Evolutionary conservation across 257 asterid genomes (phyloP), one percentile per base, ranked within the genome.

Genomic region (Gentiana straminea): DNA sequence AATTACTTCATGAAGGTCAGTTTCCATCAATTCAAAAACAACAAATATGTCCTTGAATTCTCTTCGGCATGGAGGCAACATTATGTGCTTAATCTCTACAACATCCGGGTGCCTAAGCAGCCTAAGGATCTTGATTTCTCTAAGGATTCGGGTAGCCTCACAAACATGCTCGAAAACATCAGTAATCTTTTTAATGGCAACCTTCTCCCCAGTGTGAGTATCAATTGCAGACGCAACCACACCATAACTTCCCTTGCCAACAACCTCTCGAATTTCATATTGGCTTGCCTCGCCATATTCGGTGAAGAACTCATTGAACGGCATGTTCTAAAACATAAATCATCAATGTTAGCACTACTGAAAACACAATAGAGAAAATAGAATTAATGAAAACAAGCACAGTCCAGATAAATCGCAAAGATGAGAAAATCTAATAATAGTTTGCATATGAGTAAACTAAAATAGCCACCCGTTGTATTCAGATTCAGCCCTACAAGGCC

Each of bases 211-310:
- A 3, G 97, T 87, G 76, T 85, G 97, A 36, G 95, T 85, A 70
- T 91, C 97, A 60, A 87, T 81, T 53, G 98, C 98, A 64, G 98
- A 84, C 44, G 97, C 97, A 59, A 91, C 98, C 33, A 88, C 93
- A 34, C 98, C 98, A 62, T 88, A 91, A 53, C 95, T 91, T 67
- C 98, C 98, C 82, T 85, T 91, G 52, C 98, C 98, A 63, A 91
- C 90, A 57, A 91, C 98, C 81, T 91, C 97, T 73, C 81, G 89
- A 67, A 91, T 84, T 68, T 91, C 85, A 13, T 87, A 91, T 13
- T 76, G 75, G 74, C 80, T 86, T 34, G 94, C 90, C 66, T 91
- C 98, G 36, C 98, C 98, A 67, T 91, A 91, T 60, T 91, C 98
- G 5, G 95, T 91, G 84, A 88, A 84, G 77, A 87, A 87, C 5